Base-by-base conservation (phyloP, 2,329 filamentous ascomycete genomes). In the Rutstroemia sp. region DNA sequence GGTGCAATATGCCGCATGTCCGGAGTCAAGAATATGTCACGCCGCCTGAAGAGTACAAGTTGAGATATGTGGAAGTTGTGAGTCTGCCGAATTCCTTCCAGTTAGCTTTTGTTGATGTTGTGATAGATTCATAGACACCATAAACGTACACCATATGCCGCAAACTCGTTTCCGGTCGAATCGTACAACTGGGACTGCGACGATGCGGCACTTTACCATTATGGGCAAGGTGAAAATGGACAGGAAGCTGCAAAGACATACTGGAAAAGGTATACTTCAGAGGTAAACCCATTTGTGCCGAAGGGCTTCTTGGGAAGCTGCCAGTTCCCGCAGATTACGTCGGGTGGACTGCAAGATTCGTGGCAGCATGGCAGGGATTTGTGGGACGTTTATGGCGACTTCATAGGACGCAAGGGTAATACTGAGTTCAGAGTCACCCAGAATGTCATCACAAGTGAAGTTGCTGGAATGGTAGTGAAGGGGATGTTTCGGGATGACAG, bases 381-480 rank as follows among this genome's bases (percentile, higher is more conserved):
- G 0, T 89, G 83, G 65, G 79, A 72, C n/a, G 87, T 92, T 8
- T 94, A 95, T 67, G 81, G 85, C 64, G 79, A 82, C 59, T 73
- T 88, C 5, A 76, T 94, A 5, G 71, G 73, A 3, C 70, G 76
- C 39, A 42, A 56, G 30, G 67, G 76, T 27, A 74, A 73, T 16
- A 76, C 88, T 36, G 71, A 70, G 49, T 92, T 86, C 70, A 79
- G 88, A 53, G 88, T 92, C 10, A 92, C 89, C 0, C 88, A 88
- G 68, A 94, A 94, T 70, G 77, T 84, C 51, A 92, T 95, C 66
- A 94, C 89, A 2, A 87, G 82, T 64, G 87, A 94, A 70, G 88
- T 92, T 16, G 87, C 86, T 10, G 81, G 85, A 56, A 89, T 89
- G 81, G 70, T 92, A 6, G 77, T 90, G 54, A 74, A 78, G 56